Conservation (phyloP, 2,329 filamentous ascomycete genomes). For the Xylariales sp. region DNA sequence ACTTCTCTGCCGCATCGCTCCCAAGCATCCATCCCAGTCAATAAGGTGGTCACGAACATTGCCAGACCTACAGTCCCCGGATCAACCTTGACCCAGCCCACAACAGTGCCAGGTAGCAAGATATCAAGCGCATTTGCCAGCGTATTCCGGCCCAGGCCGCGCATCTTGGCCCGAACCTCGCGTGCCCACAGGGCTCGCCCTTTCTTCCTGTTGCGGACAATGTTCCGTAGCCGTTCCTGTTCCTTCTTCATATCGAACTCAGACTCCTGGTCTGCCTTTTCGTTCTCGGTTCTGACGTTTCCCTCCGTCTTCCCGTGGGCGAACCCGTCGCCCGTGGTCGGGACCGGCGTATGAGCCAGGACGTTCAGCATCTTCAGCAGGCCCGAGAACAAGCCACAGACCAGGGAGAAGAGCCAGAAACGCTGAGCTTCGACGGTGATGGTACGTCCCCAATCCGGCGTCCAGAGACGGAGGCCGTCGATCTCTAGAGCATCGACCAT, state of each 20-base stretch:
- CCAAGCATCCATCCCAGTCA: conserved; percentile 61
- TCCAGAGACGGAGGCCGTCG: conserved; percentile 46
- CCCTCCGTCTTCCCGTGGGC: conserved; percentile 14
- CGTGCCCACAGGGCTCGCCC: conserved; percentile 26
- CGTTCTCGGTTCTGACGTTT: conserved; percentile 16
- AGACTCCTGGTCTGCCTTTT: conserved; percentile 7
- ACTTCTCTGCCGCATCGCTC: conserved; percentile 36
- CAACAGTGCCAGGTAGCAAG: conserved; percentile 51
- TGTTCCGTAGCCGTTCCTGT: conserved; percentile 29
- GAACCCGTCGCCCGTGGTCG: conserved; percentile 25
- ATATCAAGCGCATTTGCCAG: conserved; percentile 58
- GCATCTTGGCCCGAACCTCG: conserved; percentile 25
- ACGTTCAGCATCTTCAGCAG: conserved; percentile 37
- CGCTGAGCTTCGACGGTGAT: conserved; percentile 58
- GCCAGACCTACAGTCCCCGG: conserved; percentile 49
- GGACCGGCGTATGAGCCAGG: conserved; percentile 30
- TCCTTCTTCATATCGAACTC: conserved; percentile 24
- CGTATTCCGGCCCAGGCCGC: conserved; percentile 40
- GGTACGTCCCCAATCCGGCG: conserved; percentile 37
- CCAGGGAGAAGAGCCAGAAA: conserved; percentile 64
- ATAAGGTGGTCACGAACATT: conserved; percentile 57
- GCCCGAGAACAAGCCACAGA: conserved; percentile 42
- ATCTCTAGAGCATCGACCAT: conserved; percentile 49
- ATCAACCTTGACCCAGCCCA: conserved; percentile 56
- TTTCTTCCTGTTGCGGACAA: conserved; percentile 29